Conservation (phyloP, 2,329 filamentous ascomycete species). For the Talaromyces albobiverticillius region DNA sequence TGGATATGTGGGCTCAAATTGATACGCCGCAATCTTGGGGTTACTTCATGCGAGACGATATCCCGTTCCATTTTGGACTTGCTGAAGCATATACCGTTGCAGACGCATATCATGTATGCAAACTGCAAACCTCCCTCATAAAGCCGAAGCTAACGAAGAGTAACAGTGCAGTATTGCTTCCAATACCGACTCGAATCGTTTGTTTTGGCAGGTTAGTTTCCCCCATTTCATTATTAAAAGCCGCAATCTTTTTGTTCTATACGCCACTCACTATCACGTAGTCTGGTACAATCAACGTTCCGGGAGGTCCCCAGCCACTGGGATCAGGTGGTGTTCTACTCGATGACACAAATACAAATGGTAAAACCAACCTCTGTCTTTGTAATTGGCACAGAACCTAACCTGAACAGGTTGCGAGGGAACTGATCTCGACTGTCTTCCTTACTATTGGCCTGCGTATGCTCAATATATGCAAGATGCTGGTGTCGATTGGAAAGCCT, state of each 20-base stretch:
- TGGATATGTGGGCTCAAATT: conserved; percentile 53
- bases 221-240: conserved; percentile 19
- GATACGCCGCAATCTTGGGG: conserved; percentile 54
- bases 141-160: not conserved
- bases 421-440: conserved; percentile 50
- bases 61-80: conserved; percentile 56
- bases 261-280: not conserved
- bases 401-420: conserved; percentile 39
- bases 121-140: not conserved
- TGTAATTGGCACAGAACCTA: not conserved
- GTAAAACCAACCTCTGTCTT: not conserved
- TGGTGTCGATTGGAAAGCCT: conserved; percentile 52
- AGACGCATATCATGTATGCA: conserved; percentile 51
- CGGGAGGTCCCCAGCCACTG: conserved; percentile 43
- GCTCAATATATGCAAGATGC: conserved; percentile 49
- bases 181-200: not conserved
- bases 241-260: conserved; percentile 19
- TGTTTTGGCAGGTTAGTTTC: not conserved
- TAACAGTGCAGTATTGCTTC: not conserved
- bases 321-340: conserved; percentile 47
- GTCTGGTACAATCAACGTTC: conserved; percentile 37
- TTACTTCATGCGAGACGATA: conserved; percentile 48
- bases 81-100: conserved; percentile 55
- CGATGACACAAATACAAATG: conserved; percentile 47
- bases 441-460: conserved; percentile 53